Evolutionary conservation across 306 rosid genomes (phyloP).

Genomic region (Luffa aegyptiaca): DNA sequence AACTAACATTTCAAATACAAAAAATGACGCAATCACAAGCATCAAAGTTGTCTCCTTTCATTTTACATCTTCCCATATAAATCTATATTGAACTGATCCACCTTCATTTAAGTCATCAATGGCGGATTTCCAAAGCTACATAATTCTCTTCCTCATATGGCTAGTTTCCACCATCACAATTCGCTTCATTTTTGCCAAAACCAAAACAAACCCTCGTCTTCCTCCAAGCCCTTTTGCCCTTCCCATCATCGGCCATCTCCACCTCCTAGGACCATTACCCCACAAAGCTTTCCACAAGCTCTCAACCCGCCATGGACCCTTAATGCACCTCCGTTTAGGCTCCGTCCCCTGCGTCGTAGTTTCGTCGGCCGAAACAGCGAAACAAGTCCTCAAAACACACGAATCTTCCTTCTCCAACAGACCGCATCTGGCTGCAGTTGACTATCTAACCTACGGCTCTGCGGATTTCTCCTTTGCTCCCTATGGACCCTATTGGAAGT

Average conservation of each 20-base stretch:
- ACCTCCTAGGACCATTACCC: slow-evolving; percentile 28
- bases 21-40: not conserved
- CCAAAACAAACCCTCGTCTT: slow-evolving; percentile 9
- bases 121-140: slow-evolving; percentile 28
- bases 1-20: not conserved
- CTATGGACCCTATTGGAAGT: slow-evolving; percentile 40
- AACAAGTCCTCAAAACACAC: slow-evolving; percentile 26
- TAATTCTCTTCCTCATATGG: slow-evolving; percentile 24
- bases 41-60: not conserved
- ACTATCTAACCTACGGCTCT: slow-evolving; percentile 26
- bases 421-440: slow-evolving; percentile 14
- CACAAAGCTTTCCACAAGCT: slow-evolving; percentile 37
- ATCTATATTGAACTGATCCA: not conserved
- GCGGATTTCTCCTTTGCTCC: slow-evolving; percentile 33
- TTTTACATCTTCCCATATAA: not conserved
- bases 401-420: slow-evolving; percentile 23
- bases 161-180: slow-evolving; percentile 21
- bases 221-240: slow-evolving; percentile 30
- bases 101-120: slow-evolving; percentile 16
- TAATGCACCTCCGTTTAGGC: slow-evolving; percentile 25
- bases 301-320: slow-evolving; percentile 23
- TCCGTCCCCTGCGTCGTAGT: slow-evolving; percentile 26
- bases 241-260: slow-evolving; percentile 37
- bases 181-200: slow-evolving; percentile 20
- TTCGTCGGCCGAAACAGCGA: slow-evolving; percentile 28